Conservation (phyloP, 495 filamentous ascomycete species). For the Platismatia glauca region DNA sequence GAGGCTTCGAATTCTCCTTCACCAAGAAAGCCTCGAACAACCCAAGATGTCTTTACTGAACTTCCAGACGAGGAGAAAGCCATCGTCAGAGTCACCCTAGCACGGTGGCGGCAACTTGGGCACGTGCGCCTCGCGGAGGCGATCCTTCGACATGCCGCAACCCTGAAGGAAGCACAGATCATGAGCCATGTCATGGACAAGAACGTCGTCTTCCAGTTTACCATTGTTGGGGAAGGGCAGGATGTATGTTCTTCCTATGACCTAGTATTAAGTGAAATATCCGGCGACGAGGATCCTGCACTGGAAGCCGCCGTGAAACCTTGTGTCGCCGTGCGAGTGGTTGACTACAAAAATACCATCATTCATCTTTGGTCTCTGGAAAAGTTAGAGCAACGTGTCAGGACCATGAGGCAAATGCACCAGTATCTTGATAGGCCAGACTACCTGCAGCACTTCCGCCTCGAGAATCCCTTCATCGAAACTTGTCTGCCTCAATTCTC, state of each 20-base stretch:
- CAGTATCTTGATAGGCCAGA: constrained; percentile 93
- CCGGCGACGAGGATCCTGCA: constrained; percentile 75
- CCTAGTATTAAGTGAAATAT: constrained; percentile 85
- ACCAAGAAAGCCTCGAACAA: constrained; percentile 34
- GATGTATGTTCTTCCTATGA: constrained; percentile 89
- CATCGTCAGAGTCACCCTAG: constrained; percentile 53
- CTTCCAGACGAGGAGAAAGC: constrained; percentile 61
- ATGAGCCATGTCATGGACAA: constrained; percentile 98
- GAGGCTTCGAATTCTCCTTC: constrained; percentile 46
- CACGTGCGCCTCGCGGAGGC: constrained; percentile 95
- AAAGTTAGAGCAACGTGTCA: constrained; percentile 79
- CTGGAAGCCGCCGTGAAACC: constrained; percentile 80
- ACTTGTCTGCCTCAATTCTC: constrained; percentile 85
- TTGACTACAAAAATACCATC: constrained; percentile 81
- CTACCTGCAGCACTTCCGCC: constrained; percentile 62
- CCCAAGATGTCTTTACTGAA: constrained; percentile 46
- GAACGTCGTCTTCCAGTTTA: constrained; percentile 89
- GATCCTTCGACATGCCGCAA: constrained; percentile 75
- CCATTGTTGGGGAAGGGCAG: constrained; percentile 81
- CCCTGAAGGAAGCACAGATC: constrained; percentile 90
- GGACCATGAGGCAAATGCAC: constrained; percentile 90
- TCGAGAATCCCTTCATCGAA: constrained; percentile 73
- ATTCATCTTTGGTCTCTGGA: constrained; percentile 91
- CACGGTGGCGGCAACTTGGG: constrained; percentile 73
- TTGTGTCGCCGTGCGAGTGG: constrained; percentile 81